phyloP scores from a whole-genome alignment of 306 rosid genomes.

The Senna siamea region DNA sequence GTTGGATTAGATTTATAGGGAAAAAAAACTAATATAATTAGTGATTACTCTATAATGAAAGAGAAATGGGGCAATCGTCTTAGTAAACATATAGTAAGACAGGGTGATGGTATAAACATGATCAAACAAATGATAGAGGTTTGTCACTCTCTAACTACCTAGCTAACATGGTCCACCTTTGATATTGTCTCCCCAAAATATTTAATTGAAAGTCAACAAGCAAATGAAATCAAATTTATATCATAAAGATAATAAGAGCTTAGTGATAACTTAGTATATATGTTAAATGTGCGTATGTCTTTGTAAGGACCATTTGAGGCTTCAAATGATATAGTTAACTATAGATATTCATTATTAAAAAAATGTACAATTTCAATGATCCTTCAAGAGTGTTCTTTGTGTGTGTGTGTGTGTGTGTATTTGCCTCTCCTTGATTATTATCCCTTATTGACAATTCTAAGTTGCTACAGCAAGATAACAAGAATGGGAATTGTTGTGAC shows the following conservation, averaged over 20 bases:
- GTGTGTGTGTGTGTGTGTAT: no score
- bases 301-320: conserved; percentile 21
- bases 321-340: conserved; percentile 31
- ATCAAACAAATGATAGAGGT: conserved; percentile 44
- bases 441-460: conserved; percentile 22
- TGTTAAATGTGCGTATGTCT: not conserved
- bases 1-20: conserved; percentile 21
- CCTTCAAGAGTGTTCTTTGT: conserved; percentile 13
- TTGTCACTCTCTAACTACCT: conserved; percentile 47
- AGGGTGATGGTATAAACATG: conserved; percentile 39
- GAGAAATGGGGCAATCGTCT: conserved; percentile 39
- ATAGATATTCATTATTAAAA: conserved; percentile 9
- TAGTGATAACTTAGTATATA: not conserved
- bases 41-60: conserved; percentile 3
- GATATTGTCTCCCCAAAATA: conserved; percentile 50
- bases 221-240: conserved; percentile 19
- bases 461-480: not conserved
- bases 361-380: conserved; percentile 16
- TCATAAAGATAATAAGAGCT: not conserved
- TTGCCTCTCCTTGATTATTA: not conserved
- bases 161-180: conserved; percentile 59
- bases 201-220: conserved; percentile 54
- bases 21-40: not conserved
- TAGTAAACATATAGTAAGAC: conserved; percentile 32
- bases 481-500: conserved; percentile 46